Percentiles rank a stretch among this genome's conserved stretches.
These are phyloP conservation scores for Aspergillus pseudotamarii DNA, from an alignment of 2,329 filamentous ascomycete species.

Conservation along the genomic window DNA sequence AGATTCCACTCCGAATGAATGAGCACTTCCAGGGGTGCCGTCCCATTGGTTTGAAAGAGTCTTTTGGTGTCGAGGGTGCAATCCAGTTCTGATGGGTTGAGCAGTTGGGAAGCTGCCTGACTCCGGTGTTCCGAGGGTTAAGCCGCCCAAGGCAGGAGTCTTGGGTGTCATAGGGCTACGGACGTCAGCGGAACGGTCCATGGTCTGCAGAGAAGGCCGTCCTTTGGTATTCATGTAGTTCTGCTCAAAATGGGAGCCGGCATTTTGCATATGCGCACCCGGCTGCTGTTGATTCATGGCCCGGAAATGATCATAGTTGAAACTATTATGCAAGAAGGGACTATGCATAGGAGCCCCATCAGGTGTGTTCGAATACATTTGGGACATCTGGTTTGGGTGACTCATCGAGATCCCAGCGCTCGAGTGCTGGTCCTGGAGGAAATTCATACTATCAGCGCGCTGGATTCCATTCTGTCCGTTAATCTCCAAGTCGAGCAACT, in stretches of 20 bases:
- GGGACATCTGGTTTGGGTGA: conserved; percentile 67
- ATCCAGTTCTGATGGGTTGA: conserved; percentile 73
- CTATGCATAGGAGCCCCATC: conserved; percentile 91
- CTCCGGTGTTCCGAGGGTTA: conserved; percentile 73
- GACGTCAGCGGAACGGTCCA: conserved; percentile 71
- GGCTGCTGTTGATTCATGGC: conserved; percentile 59
- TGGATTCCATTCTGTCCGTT: conserved; percentile 43
- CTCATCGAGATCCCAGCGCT: conserved; percentile 59
- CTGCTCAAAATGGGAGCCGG: conserved; percentile 53
- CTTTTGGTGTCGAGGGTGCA: conserved; percentile 71
- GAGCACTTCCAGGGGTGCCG: conserved; percentile 78
- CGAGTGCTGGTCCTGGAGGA: conserved; percentile 57
- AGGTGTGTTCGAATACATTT: conserved; percentile 86
- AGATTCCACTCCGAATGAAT: conserved; percentile 79
- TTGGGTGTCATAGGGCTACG: conserved; percentile 85
- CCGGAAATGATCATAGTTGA: conserved; percentile 76
- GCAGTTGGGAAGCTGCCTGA: conserved; percentile 68
- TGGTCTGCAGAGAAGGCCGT: conserved; percentile 62
- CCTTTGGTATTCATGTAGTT: conserved; percentile 63
- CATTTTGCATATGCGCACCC: conserved; percentile 40
- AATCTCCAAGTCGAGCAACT: conserved; percentile 70
- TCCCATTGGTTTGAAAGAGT: conserved; percentile 89
- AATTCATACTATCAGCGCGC: conserved; percentile 39
- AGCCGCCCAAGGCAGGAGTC: conserved; percentile 72
- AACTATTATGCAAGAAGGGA: conserved; percentile 75